Percentiles rank a stretch among this genome's conserved stretches.
Conservation (phyloP, 805 yeast species). For the Lachancea kluyveri region DNA sequence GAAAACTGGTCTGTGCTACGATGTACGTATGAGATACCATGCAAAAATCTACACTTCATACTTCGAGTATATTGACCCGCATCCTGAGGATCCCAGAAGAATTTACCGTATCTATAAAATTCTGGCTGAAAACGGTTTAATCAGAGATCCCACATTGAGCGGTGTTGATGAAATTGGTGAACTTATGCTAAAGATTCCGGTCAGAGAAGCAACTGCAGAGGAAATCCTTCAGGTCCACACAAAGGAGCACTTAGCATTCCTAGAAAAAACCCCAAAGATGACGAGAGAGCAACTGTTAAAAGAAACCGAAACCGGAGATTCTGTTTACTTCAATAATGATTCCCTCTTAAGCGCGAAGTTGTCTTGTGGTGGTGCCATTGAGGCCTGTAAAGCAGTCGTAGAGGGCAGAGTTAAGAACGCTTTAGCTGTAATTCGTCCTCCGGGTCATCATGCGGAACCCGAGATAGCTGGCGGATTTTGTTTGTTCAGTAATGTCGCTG, state of each 20-base stretch:
- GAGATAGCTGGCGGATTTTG: slow-evolving; percentile 97
- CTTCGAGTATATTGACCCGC: slow-evolving; percentile 94
- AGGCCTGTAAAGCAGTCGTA: slow-evolving; percentile 91
- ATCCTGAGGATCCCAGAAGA: slow-evolving; percentile 97
- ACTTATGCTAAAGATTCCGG: slow-evolving; percentile 82
- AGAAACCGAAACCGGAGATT: slow-evolving; percentile 88
- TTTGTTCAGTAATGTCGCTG: slow-evolving; percentile 92
- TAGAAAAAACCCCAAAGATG: slow-evolving; percentile 74
- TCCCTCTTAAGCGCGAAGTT: slow-evolving; percentile 80
- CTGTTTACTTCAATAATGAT: slow-evolving; percentile 91
- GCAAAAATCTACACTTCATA: slow-evolving; percentile 90
- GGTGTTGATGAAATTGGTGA: slow-evolving; percentile 73
- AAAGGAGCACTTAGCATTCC: slow-evolving; percentile 66
- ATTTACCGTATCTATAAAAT: slow-evolving; percentile 90
- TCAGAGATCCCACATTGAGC: slow-evolving; percentile 68
- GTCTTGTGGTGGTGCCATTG: slow-evolving; percentile 95
- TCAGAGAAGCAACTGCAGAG: slow-evolving; percentile 79
- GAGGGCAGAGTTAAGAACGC: slow-evolving; percentile 90
- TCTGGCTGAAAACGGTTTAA: slow-evolving; percentile 88
- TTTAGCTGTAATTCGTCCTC: slow-evolving; percentile 93
- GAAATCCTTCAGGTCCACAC: slow-evolving; percentile 87
- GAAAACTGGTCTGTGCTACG: slow-evolving; percentile 93
- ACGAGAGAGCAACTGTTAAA: slow-evolving; percentile 66
- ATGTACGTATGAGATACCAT: slow-evolving; percentile 95
- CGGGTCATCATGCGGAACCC: slow-evolving; percentile 99